Evolutionary conservation across 495 filamentous ascomycete genomes (phyloP).

Genomic region (Achaetomiella virescens): DNA sequence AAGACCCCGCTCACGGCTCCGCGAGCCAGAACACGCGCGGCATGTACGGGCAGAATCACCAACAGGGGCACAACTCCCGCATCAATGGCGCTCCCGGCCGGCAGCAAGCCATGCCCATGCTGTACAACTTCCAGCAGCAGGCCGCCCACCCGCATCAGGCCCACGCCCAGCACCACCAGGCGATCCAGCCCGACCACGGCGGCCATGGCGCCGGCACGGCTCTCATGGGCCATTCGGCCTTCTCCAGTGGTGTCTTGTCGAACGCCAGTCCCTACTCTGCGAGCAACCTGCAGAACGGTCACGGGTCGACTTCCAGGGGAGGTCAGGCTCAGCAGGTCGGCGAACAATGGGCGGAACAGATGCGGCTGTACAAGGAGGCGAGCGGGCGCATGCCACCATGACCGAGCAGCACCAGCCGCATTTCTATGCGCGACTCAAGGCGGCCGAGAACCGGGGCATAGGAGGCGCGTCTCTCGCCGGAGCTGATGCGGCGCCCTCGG

Average conservation of each 20-base stretch:
- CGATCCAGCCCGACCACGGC: constrained; percentile 64
- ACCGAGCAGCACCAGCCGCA: constrained; percentile 48
- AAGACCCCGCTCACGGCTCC: constrained; percentile 64
- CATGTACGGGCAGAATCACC: constrained; percentile 80
- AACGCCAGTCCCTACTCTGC: constrained; percentile 71
- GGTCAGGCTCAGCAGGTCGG: constrained; percentile 47
- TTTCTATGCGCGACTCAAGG: constrained; percentile 50
- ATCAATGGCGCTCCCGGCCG: constrained; percentile 50
- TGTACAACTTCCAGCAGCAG: constrained; percentile 68
- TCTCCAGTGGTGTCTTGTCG: constrained; percentile 66
- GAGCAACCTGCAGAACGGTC: constrained; percentile 69
- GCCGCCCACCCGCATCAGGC: constrained; percentile 62
- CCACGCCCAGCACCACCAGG: constrained; percentile 68
- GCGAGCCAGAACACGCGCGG: constrained; percentile 59
- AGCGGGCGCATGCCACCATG: constrained; percentile 63
- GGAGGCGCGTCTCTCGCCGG: constrained; percentile 29
- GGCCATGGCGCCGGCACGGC: constrained; percentile 50
- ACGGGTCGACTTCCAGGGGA: constrained; percentile 41
- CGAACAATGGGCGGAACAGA: constrained; percentile 85
- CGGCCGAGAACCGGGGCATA: constrained; percentile 53
- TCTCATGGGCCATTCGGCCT: constrained; percentile 64
- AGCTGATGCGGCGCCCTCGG: constrained; percentile 34
- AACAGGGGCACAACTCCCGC: constrained; percentile 72
- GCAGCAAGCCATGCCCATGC: constrained; percentile 46
- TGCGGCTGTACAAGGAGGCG: constrained; percentile 68